phyloP scores from a whole-genome alignment of 495 filamentous ascomycete species.

The Lindgomyces ingoldianus region DNA sequence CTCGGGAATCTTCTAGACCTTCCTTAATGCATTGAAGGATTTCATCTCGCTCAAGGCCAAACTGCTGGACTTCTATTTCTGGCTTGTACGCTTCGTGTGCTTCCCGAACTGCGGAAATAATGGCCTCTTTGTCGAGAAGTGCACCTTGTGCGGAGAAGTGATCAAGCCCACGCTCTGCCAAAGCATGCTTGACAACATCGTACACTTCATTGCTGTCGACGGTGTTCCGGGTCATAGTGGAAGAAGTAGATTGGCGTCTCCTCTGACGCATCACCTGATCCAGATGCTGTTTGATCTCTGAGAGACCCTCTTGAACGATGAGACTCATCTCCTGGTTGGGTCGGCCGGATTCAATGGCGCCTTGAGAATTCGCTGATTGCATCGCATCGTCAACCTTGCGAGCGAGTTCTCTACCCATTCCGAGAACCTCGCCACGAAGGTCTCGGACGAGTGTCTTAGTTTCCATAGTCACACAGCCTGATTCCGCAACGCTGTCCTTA shows the following conservation, averaged over 20 bases:
- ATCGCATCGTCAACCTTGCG: constrained; percentile 75
- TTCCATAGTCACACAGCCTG: constrained; percentile 81
- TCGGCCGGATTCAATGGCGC: constrained; percentile 52
- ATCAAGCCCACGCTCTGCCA: constrained; percentile 59
- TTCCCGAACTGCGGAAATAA: constrained; percentile 80
- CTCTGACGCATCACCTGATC: constrained; percentile 72
- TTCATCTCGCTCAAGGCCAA: constrained; percentile 84
- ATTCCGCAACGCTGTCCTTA: constrained; percentile 82
- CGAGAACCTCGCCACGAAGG: constrained; percentile 86
- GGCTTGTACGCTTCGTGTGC: constrained; percentile 91
- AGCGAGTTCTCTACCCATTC: constrained; percentile 86
- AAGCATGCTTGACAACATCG: constrained; percentile 72
- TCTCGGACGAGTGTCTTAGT: constrained; percentile 88
- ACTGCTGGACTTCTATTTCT: constrained; percentile 84
- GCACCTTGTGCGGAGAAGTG: constrained; percentile 4
- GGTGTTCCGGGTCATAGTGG: constrained; percentile 52
- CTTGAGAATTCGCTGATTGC: constrained; percentile 47
- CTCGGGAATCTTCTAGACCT: constrained; percentile 71
- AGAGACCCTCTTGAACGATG: constrained; percentile 76
- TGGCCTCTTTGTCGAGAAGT: constrained; percentile 64
- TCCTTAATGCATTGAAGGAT: constrained; percentile 81
- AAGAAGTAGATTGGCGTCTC: constrained; percentile 62
- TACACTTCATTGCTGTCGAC: constrained; percentile 80
- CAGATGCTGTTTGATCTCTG: constrained; percentile 79
- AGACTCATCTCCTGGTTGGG: constrained; percentile 70